Base-by-base conservation (phyloP, 192 early-diverging fungal species). In the Backusella macrospora region DNA sequence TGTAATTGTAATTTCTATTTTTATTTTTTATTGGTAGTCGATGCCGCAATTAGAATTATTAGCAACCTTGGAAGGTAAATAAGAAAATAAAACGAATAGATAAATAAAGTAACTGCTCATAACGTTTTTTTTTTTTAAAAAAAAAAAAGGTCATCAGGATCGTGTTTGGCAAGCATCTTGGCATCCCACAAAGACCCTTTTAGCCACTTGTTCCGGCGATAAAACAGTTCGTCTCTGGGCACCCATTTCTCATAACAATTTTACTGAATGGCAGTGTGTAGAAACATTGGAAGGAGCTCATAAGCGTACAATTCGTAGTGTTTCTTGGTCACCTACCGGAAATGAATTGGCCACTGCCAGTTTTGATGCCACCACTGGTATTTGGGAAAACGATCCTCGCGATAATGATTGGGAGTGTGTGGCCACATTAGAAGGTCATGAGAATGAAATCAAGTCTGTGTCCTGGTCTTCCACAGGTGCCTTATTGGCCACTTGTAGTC, bases 361-460 rank as follows among this genome's bases (percentile, higher is more conserved):
- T 74, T 99, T 99, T 80, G 97, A 99, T 80, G 94, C 92, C 0
- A 93, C 93, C 6, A 96, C 94, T 1, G 93, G 91, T 15, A 92
- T 99, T 43, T 99, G 96, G 97, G 95, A 95, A 78, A 81, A 85
- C 62, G 90, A 87, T 23, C 89, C 73, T 4, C 74, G 72, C 10
- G 62, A 78, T 8, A 73, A 69, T 29, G 91, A 90, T 21, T 96
- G 90, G 78, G 96, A 97, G 78, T 96, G 93, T 72, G 87, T 96
- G 1, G 96, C 97, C 1, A 96, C 95, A 14, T 79, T 99, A 49
- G 97, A 99, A 78, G 97, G 97, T 45, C 97, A 99, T 80, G 97
- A 99, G 83, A 98, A 98, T 81, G 97, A 99, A 82, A 95, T 95
- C 46, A 99, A 99, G 81, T 87, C 89, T 43, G 93, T 98, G 43